Evolutionary conservation across 2,329 filamentous ascomycete species (phyloP), one percentile per base, ranked within the genome.

Genomic region (Stagonosporopsis rhizophila): DNA sequence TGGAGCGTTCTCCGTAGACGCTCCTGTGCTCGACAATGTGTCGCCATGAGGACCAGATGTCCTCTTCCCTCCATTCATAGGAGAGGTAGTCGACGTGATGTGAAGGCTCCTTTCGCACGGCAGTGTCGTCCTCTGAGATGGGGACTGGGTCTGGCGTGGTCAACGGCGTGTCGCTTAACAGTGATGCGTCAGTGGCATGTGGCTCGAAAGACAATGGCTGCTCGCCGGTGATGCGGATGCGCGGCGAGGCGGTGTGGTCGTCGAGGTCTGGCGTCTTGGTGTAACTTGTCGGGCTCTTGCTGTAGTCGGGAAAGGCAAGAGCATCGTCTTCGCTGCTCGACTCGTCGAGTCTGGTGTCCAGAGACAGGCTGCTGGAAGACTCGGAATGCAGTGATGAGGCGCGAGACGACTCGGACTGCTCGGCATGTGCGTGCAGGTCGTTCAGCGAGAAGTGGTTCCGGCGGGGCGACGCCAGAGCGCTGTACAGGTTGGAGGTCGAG

Each of bases 21-120:
- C 87, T 87, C 67, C 89, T 84, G 68, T 91, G 90, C 25, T 90
- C 88, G 15, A 93, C 87, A 66, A 98, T 91, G 73, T 96, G 95
- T 72, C 92, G 88, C 95, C 95, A 98, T 1, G 94, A 97, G 6
- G 91, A 89, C 93, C 93, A 98, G 23, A 98, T 96, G 76, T 99
- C 94, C 75, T 98, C 93, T 77, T 97, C 92, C 61, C 85, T 87
- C 91, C 94, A 96, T 59, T 94, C 87, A 72, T 98, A 91, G 17
- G 93, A 96, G 42, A 97, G 84, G 72, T 96, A 96, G 77, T 96
- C 93, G n/a, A 96, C 93, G 77, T 96, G 92, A 62, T 92, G 84
- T 41, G 92, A 92, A 1, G 92, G 92, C 68, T 89, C 86, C 30
- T 82, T 83, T 60, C 87, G 85, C 34, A 96, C 82, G 11, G 89